Percentiles rank a stretch among this genome's conserved stretches.
Evolutionary conservation across 73 alveolate genomes (phyloP).

Genomic region (Tetrahymena thermophila): DNA sequence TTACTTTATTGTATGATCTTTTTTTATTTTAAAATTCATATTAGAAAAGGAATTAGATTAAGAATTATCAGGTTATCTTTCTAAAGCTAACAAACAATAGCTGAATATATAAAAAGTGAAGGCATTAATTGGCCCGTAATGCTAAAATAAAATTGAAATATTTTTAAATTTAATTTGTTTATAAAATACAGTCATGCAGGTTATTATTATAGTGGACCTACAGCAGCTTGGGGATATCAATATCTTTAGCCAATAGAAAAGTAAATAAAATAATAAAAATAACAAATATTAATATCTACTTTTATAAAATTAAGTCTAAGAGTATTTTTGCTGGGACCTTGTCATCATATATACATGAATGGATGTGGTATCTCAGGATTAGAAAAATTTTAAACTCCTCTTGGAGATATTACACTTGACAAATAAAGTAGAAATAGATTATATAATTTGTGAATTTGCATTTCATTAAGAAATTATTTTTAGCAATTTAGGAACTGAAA

Average conservation of each 20-base stretch:
- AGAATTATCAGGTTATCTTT: constrained; percentile 58
- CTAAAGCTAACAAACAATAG: constrained; percentile 33
- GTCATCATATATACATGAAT: constrained; percentile 88
- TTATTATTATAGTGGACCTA: constrained; percentile 82
- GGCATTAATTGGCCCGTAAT: constrained; percentile 86
- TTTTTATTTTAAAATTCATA: neutral
- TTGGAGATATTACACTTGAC: constrained; percentile 83
- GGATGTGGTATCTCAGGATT: constrained; percentile 83
- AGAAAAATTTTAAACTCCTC: constrained; percentile 75
- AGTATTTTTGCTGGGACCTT: constrained; percentile 94
- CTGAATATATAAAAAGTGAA: constrained; percentile 40
- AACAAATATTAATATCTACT: neutral
- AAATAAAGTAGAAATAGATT: constrained; percentile 19
- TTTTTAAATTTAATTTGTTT: neutral
- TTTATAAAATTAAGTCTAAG: constrained; percentile 41
- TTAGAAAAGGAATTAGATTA: constrained; percentile 47
- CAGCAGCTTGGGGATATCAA: constrained; percentile 89
- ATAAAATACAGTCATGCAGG: constrained; percentile 82
- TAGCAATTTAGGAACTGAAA: constrained; percentile 48
- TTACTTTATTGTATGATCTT: neutral
- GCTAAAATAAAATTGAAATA: too few relatives aligned
- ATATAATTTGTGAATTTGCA: neutral
- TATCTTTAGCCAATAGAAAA: constrained; percentile 57
- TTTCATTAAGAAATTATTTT: neutral
- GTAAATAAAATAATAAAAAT: neutral